A percentile compares a stretch with the other conserved stretches of the same genome.
phyloP scores from a whole-genome alignment of 2,329 filamentous ascomycete species.

The Fusarium beomiforme region DNA sequence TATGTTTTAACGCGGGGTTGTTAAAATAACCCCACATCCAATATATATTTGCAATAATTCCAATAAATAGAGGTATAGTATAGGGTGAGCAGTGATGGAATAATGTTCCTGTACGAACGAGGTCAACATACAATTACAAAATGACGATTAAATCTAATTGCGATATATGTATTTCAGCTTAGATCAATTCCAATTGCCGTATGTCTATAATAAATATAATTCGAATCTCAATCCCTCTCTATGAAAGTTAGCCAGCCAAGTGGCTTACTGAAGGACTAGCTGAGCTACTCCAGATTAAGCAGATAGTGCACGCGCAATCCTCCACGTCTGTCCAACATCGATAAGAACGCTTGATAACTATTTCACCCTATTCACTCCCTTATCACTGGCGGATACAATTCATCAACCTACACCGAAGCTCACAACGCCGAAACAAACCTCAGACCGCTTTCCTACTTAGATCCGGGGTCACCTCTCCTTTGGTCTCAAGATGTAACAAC shows the following conservation, averaged over 20 bases:
- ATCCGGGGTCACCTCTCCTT: conserved; percentile 6
- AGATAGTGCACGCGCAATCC: background rate
- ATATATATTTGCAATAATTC: background rate
- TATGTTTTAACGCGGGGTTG: conserved; percentile 36
- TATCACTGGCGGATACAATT: background rate
- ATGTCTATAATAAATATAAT: background rate
- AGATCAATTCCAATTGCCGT: too few relatives aligned
- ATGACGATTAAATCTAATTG: background rate
- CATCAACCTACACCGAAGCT: background rate
- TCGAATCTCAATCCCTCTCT: background rate
- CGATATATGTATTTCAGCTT: background rate
- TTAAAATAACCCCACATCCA: conserved; percentile 17
- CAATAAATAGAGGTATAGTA: background rate
- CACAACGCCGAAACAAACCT: background rate
- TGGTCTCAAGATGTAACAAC: conserved; percentile 56
- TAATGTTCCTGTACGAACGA: background rate
- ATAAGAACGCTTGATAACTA: conserved; percentile 2
- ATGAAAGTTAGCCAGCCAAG: conserved; percentile 15
- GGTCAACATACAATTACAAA: background rate
- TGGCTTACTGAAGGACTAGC: conserved; percentile 1
- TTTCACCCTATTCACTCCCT: background rate
- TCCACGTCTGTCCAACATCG: conserved; percentile 10
- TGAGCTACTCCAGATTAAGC: background rate
- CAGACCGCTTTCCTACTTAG: background rate
- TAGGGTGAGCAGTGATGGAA: background rate